Conservation (phyloP, 139 green algal species). For the Mychonastes homosphaera region DNA sequence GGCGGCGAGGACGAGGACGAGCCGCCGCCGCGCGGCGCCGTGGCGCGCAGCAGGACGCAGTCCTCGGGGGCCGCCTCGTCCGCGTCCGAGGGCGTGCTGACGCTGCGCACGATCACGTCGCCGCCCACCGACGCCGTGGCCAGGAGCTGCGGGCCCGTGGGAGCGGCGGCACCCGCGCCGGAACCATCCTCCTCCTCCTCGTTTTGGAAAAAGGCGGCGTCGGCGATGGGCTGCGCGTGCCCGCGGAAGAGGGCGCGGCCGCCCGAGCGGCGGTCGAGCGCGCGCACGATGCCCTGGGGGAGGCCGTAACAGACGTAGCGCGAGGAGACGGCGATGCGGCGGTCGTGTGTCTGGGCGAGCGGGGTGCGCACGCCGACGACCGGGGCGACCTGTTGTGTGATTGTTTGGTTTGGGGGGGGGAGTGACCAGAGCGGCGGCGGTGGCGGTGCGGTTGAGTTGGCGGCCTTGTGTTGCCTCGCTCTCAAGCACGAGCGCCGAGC, state of each 20-base stretch:
- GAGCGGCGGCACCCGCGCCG: constrained; percentile 36
- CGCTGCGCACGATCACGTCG: constrained; percentile 38
- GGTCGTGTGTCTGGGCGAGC: constrained; percentile 4
- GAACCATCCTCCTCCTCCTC: neutral
- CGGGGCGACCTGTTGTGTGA: neutral
- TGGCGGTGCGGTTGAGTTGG: neutral
- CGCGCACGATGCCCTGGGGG: constrained; percentile 57
- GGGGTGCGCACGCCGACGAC: neutral
- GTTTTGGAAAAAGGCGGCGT: constrained; percentile 35
- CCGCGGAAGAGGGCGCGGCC: constrained; percentile 55
- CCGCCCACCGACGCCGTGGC: constrained; percentile 28
- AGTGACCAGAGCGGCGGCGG: neutral
- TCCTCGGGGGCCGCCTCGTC: constrained; percentile 15
- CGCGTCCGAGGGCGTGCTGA: constrained; percentile 18
- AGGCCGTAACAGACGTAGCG: constrained; percentile 73
- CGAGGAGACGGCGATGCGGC: constrained; percentile 45
- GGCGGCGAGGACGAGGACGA: neutral
- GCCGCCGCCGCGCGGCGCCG: constrained; percentile 1
- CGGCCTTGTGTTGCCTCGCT: neutral
- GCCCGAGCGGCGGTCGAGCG: constrained; percentile 41
- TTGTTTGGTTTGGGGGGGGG: neutral
- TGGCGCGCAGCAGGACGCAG: constrained; percentile 12
- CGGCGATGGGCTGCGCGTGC: constrained; percentile 39
- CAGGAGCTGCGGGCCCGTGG: constrained; percentile 25
- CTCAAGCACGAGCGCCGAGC: neutral